A percentile compares a stretch with the other conserved stretches of the same genome.
Evolutionary conservation across 441 rosid species (phyloP).

Genomic region (Arabidopsis lyrata): DNA sequence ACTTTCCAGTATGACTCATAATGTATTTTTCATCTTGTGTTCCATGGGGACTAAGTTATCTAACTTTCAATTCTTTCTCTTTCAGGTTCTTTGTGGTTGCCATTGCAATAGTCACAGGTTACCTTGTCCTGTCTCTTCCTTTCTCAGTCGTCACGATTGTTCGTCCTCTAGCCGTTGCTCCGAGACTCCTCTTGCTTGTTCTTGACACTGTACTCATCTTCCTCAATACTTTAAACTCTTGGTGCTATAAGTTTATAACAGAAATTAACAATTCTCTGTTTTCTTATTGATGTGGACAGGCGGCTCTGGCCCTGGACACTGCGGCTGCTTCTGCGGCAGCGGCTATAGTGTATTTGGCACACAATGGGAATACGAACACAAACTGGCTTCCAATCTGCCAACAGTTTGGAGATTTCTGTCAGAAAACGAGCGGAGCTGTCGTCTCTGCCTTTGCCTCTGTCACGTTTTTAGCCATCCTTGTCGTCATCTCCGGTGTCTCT

Average conservation of each 20-base stretch:
- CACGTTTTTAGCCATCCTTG: conserved; percentile 50
- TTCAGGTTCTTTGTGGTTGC: conserved; percentile 78
- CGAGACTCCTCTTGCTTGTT: conserved; percentile 65
- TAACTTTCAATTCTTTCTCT: background rate
- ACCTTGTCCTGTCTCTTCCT: conserved; percentile 75
- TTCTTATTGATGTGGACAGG: conserved; percentile 44
- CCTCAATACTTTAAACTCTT: conserved; percentile 3
- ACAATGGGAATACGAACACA: conserved; percentile 72
- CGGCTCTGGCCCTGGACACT: conserved; percentile 56
- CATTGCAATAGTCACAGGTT: conserved; percentile 64
- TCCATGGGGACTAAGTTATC: background rate
- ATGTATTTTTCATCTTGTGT: background rate
- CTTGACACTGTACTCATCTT: conserved; percentile 60
- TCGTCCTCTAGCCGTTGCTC: conserved; percentile 65
- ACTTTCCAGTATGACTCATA: conserved; percentile 57
- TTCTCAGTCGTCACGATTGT: conserved; percentile 63
- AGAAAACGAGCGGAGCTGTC: conserved; percentile 73
- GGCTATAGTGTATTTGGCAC: conserved; percentile 78
- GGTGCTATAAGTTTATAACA: background rate
- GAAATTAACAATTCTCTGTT: background rate
- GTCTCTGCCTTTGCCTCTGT: conserved; percentile 64
- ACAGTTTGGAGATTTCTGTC: conserved; percentile 81
- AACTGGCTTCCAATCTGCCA: conserved; percentile 83
- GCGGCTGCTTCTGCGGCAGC: conserved; percentile 67
- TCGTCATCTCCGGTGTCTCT: conserved; percentile 64